phyloP scores from a whole-genome alignment of 306 rosid genomes.

The Vachellia collinsii region DNA sequence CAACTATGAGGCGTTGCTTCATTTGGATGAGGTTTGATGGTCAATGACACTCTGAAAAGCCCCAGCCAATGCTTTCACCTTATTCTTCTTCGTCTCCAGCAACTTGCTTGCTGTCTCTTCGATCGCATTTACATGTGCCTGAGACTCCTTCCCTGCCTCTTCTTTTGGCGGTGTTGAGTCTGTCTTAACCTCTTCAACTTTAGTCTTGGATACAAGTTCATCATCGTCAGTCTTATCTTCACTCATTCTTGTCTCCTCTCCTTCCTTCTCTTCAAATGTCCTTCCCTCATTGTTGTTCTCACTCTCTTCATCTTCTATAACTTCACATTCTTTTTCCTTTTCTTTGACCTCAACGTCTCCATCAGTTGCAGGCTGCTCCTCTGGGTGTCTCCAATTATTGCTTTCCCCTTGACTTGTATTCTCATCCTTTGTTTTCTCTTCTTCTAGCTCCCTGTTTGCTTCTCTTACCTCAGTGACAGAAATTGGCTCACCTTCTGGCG shows the following conservation, averaged over 20 bases:
- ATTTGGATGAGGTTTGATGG: slow-evolving; percentile 59
- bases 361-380: slow-evolving; percentile 30
- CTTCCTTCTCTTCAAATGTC: slow-evolving; percentile 26
- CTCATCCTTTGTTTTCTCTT: background rate
- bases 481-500: slow-evolving; percentile 21
- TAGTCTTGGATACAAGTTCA: slow-evolving; percentile 13
- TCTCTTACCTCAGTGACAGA: background rate
- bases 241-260: background rate
- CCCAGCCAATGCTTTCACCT: slow-evolving; percentile 79
- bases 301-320: slow-evolving; percentile 23
- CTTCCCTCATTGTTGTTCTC: slow-evolving; percentile 18
- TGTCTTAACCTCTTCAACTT: slow-evolving; percentile 12
- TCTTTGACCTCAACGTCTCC: slow-evolving; percentile 31
- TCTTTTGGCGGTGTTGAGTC: slow-evolving; percentile 14
- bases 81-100: slow-evolving; percentile 68
- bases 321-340: slow-evolving; percentile 32
- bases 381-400: slow-evolving; percentile 8
- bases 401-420: slow-evolving; percentile 1
- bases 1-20: slow-evolving; percentile 15
- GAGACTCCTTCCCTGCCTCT: slow-evolving; percentile 48
- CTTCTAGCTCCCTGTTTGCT: background rate
- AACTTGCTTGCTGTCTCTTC: slow-evolving; percentile 66
- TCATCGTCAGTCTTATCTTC: background rate
- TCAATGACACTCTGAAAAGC: slow-evolving; percentile 86
- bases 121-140: slow-evolving; percentile 58